Evolutionary conservation across 2,329 filamentous ascomycete species (phyloP).

Genomic region (Microsporum canis): DNA sequence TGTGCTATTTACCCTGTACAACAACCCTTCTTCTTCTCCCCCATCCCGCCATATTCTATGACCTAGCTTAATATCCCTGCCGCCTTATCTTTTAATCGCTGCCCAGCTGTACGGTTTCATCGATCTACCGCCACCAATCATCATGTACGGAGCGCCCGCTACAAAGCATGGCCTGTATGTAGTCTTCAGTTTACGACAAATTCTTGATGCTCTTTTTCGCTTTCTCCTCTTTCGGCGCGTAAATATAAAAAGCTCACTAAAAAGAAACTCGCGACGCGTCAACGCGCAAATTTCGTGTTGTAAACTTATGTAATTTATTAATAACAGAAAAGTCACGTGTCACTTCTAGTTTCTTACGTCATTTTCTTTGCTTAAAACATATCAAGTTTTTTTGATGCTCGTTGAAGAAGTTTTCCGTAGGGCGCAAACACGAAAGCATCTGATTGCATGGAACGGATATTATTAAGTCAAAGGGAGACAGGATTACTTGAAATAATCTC

Average conservation of each 20-base stretch:
- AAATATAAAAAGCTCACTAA: background rate
- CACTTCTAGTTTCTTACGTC: background rate
- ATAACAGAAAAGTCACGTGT: background rate
- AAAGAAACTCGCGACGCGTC: background rate
- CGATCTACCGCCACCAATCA: background rate
- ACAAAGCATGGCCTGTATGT: background rate
- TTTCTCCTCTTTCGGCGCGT: background rate
- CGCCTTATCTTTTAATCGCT: background rate
- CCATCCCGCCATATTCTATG: background rate
- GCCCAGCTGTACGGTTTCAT: background rate
- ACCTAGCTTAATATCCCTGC: background rate
- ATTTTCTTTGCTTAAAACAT: background rate
- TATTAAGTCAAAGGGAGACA: too few species aligned
- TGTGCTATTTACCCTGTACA: background rate
- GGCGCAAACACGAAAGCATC: too few species aligned
- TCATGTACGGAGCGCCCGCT: background rate
- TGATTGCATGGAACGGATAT: too few species aligned
- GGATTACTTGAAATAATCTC: too few species aligned
- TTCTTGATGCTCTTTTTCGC: background rate
- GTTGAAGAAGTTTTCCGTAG: too few species aligned
- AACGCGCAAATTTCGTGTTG: background rate
- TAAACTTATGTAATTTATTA: background rate
- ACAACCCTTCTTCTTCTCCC: background rate
- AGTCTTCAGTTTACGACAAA: background rate
- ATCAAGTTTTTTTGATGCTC: too few species aligned